These are phyloP conservation scores for Xylariaceae sp. DNA, from an alignment of 2,329 filamentous ascomycete genomes.

Conservation along the genomic window DNA sequence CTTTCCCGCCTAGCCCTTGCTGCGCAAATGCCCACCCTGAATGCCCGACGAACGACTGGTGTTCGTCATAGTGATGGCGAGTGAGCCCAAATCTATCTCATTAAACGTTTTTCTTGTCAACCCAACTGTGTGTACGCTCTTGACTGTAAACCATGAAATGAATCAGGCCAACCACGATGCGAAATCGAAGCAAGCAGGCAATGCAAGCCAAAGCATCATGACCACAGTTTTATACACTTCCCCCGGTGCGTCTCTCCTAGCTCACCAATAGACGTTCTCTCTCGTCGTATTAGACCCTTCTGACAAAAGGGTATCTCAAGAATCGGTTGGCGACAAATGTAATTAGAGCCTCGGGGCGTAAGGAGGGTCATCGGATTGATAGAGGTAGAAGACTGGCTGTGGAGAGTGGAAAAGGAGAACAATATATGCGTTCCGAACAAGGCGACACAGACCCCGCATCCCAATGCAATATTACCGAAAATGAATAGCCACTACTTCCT, in stretches of 20 bases:
- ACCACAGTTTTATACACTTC: conserved; percentile 4
- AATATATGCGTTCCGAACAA: conserved; percentile 36
- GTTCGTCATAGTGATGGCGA: background rate
- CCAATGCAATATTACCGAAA: conserved; percentile 55
- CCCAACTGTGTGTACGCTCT: conserved; percentile 1
- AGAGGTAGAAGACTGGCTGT: background rate
- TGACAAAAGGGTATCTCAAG: background rate
- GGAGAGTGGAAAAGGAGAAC: conserved; percentile 26
- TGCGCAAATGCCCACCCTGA: conserved; percentile 8
- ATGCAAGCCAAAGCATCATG: background rate
- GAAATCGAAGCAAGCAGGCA: conserved; percentile 2
- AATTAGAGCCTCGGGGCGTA: background rate
- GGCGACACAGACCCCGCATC: conserved; percentile 37
- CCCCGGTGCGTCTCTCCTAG: conserved; percentile 1
- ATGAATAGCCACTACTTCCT: conserved; percentile 38
- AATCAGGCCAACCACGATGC: background rate
- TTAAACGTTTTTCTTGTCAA: conserved; percentile 2
- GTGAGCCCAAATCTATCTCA: conserved; percentile 22
- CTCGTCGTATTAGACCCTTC: background rate
- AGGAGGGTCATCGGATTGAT: background rate
- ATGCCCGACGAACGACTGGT: conserved; percentile 6
- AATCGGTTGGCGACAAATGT: background rate
- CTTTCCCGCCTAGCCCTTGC: conserved; percentile 4
- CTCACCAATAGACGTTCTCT: background rate
- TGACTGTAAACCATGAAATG: conserved; percentile 2